phyloP scores from a whole-genome alignment of 257 asterid species.

The Solanum sejunctum region DNA sequence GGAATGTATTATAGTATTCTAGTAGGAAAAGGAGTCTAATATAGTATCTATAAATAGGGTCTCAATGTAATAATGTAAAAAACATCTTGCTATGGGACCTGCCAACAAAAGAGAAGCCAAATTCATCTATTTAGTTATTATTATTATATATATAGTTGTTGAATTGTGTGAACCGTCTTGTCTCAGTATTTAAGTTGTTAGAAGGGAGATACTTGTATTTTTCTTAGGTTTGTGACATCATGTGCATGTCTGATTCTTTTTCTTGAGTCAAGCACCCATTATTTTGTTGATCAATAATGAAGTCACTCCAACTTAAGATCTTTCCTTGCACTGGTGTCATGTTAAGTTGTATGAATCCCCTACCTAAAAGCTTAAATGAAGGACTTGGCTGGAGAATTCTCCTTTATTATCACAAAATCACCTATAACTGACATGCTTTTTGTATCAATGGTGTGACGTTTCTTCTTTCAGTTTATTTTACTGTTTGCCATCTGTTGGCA shows the following conservation, averaged over 20 bases:
- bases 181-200: background rate
- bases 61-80: background rate
- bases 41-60: no score
- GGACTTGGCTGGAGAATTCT: background rate
- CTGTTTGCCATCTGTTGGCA: constrained; percentile 14
- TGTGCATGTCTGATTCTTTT: background rate
- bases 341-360: background rate
- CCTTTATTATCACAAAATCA: background rate
- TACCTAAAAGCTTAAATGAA: background rate
- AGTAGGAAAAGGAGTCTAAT: no score
- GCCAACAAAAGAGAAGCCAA: background rate
- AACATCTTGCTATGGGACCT: background rate
- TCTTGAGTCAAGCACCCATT: background rate
- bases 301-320: background rate
- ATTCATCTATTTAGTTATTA: background rate
- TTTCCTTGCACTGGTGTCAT: background rate
- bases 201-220: background rate
- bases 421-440: background rate
- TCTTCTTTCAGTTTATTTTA: constrained; percentile 1
- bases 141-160: no score
- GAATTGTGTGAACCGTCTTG: background rate
- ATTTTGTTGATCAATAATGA: background rate
- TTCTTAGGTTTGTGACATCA: background rate
- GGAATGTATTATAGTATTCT: no score
- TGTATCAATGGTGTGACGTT: background rate